Conservation (phyloP, 345 rosid genomes). For the Syzygium aqueum region DNA sequence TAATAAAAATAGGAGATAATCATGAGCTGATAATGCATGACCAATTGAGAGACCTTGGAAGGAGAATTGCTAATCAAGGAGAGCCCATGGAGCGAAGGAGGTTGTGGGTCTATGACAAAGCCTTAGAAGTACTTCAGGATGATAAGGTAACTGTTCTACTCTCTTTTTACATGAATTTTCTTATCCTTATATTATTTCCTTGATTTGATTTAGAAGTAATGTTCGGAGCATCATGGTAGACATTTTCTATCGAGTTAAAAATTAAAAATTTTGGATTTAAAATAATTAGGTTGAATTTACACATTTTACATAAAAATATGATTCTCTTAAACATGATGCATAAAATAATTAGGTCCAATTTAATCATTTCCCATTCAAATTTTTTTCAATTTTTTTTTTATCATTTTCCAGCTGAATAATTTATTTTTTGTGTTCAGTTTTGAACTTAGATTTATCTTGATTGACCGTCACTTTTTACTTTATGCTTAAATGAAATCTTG, state of each 20-base stretch:
- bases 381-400: too few species aligned
- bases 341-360: too few species aligned
- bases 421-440: too few species aligned
- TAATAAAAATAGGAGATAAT: neutral
- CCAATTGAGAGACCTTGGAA: neutral
- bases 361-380: too few species aligned
- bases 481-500: too few species aligned
- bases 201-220: neutral
- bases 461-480: too few species aligned
- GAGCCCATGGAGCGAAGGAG: neutral
- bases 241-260: neutral
- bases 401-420: too few species aligned
- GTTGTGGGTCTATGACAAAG: neutral
- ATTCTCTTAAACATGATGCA: too few species aligned
- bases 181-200: neutral
- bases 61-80: neutral
- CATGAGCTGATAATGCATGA: neutral
- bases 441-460: too few species aligned
- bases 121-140: neutral
- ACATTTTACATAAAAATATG: too few species aligned
- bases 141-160: neutral
- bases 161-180: neutral
- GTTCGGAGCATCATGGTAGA: neutral
- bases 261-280: neutral
- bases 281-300: neutral